Base-by-base conservation (phyloP, 768 basidiomycete species). In the Podaxis mareebaensis region DNA sequence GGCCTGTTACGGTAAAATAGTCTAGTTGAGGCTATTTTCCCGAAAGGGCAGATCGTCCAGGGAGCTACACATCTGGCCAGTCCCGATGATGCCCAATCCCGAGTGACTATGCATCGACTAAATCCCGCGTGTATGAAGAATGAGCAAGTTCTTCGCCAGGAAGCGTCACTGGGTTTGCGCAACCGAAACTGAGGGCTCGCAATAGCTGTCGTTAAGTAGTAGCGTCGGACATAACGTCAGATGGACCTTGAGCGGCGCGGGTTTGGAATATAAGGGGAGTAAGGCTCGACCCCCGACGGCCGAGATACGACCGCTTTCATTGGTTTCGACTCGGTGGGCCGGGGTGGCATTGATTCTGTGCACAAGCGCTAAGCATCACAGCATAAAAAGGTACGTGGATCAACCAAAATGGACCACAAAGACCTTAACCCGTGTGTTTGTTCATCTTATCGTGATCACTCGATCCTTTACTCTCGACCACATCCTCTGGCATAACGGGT, bases 191-290 rank as follows among this genome's bases (percentile, higher is more conserved):
- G 30, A 13, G 12, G 39, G 20, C 39, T 33, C 53, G 53, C 40
- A 17, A 42, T 15, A 42, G 1, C 40, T 12, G 30, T 15, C 8
- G n/a, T n/a, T 20, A 40, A 22, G 20, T 38, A 55, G 54, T 40
- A 56, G 54, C 39, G 6, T 46, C 44, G 49, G 48, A 40, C 59
- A 53, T 51, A 59, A 49, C 28, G 15, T n/a, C 30, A 28, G 38
- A 60, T 52, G 59, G 59, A 60, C 59, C 38, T 60, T 60, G 59
- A 52, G 59, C 51, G 59, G 59, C 30, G 51, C 20, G 1, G 15
- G 11, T 11, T 28, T 52, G 4, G 17, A 24, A 22, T 40, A 40
- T 53, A 53, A 24, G 26, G 22, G 48, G 36, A 38, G 15, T 38
- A 30, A 12, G 22, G 28, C 11, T 46, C 2, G 3, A 28, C 26